Base-by-base conservation (phyloP, 805 yeast genomes). In the Komagataella pastoris region DNA sequence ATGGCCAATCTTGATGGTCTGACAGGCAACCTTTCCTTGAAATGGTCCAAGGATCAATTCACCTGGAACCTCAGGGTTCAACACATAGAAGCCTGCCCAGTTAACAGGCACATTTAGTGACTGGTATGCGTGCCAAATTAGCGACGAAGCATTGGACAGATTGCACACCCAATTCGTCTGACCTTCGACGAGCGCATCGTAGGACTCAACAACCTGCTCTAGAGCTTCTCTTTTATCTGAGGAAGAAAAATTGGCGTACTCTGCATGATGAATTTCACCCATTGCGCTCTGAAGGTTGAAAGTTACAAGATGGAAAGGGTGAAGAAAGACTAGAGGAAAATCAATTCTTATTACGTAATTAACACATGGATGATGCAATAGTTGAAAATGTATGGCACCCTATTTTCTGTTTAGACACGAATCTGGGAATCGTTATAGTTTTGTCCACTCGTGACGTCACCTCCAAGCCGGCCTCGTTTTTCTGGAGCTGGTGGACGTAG, bases 21-120 rank as follows among this genome's bases (percentile, higher is more conserved):
- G 98, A 60, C 99, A 91, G 0, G 98, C 98, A 2, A 91, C 97
- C 65, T 88, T 88, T 3, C 99, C 99, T 65, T 88, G 95, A 65
- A 91, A 91, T 12, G 99, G 99, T 0, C 95, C 99, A 44, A 91
- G 70, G 19, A 87, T 73, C 50, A 93, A 70, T 59, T 75, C 80
- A 1, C 63, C 48, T 1, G 58, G 49, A 23, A 60, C 63, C 10
- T 63, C 59, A 2, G 70, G 64, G 51, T 78, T 74, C 17, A 72
- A 57, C 1, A 86, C 78, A 60, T 91, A 91, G 64, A 93, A 89
- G 0, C 99, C 99, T 0, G 95, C 80, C 99, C 99, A 91, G 64
- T 91, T 91, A 8, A 90, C 86, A 8, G 71, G 61, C 1, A 69
- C 56, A 0, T 57, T 50, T 21, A 86, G 62, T 0, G 88, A 75